Base-by-base conservation (phyloP, 805 yeast species). In the Cyberlindnera americana region DNA sequence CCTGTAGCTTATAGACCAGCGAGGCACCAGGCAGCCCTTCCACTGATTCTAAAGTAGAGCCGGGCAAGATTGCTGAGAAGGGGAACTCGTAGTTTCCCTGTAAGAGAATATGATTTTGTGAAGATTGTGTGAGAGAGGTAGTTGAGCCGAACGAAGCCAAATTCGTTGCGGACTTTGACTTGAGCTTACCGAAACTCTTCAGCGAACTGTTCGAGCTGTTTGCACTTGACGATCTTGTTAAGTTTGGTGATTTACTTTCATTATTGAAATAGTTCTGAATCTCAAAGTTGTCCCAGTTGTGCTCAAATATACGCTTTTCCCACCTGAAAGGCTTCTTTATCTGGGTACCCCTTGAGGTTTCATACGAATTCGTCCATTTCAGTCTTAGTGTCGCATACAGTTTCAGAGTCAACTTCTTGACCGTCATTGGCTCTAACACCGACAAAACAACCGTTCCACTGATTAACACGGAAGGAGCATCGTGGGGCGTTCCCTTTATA, bases 1-100 rank as follows among this genome's bases (percentile, higher is more conserved):
- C 91, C 49, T 82, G 84, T 38, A 91, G 57, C 51, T 78, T 76
- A 65, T 88, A 88, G 8, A 78, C 69, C 3, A 84, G 68, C 12
- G 84, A 75, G 21, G 88, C 87, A 37, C 91, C 83, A 2, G 88
- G 88, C 37, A 89, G 68, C 10, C 97, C 96, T 57, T 90, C 96
- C 7, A 93, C 81, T 19, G 95, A 81, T 60, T 93, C 99, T 2
- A 88, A 80, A 33, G 84, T 71, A 27, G 79, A 70, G 1, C 98
- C 98, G 0, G 96, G 96, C 17, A 91, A 57, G 18, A 89, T 72
- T 0, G 91, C 75, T 46, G 82, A 82, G 59, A 93, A 93, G 0
- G 98, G 97, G 52, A 93, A 77, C 55, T 85, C 95, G 57, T 91
- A 89, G 60, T 85, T 85, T 0, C 98, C 98, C 44, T 73, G 77